phyloP scores from a whole-genome alignment of 2,329 filamentous ascomycete genomes.

The Nemania serpens region DNA sequence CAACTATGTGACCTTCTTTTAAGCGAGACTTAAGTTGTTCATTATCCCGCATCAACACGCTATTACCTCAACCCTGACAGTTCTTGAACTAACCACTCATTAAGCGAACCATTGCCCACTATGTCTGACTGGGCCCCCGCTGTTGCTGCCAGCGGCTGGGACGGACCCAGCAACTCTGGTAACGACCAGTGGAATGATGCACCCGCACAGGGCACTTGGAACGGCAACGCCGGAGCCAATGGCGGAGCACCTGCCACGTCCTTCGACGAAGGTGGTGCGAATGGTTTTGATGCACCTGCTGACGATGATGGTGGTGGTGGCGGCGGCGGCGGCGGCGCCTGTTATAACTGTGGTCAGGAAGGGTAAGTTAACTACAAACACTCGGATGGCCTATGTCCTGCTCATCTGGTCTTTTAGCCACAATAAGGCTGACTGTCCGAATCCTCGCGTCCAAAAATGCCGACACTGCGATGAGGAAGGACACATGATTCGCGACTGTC shows the following conservation, averaged over 20 bases:
- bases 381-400: conserved; percentile 18
- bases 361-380: conserved; percentile 44
- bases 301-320: conserved; percentile 27
- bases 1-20: no score
- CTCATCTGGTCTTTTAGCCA: conserved; percentile 49
- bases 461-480: conserved; percentile 56
- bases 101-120: neutral
- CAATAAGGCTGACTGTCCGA: conserved; percentile 65
- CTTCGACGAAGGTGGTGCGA: conserved; percentile 9
- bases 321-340: conserved; percentile 29
- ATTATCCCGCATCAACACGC: no score
- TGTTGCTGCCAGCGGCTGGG: neutral
- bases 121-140: conserved; percentile 16
- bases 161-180: neutral
- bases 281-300: conserved; percentile 14
- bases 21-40: no score
- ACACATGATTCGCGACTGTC: conserved; percentile 45
- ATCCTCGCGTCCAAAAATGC: conserved; percentile 53
- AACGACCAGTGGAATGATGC: conserved; percentile 4
- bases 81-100: conserved; percentile 4
- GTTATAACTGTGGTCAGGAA: conserved; percentile 62
- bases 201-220: conserved; percentile 1
- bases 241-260: conserved; percentile 3
- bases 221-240: neutral
- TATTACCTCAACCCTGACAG: neutral